phyloP scores from a whole-genome alignment of 768 basidiomycete species.

The Boletus vermiculosoides region DNA sequence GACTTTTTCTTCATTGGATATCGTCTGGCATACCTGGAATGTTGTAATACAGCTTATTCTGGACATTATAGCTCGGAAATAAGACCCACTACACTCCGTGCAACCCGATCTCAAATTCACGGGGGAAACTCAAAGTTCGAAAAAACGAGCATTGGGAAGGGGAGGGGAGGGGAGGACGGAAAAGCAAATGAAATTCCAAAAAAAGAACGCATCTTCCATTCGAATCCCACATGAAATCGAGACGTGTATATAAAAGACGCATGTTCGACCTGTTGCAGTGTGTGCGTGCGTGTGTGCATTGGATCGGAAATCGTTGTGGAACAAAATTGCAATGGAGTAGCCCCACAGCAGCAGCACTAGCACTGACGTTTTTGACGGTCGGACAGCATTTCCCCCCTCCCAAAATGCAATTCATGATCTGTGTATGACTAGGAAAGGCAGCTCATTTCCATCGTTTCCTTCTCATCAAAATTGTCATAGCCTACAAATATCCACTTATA shows the following conservation, averaged over 20 bases:
- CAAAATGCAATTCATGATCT: conserved; percentile 15
- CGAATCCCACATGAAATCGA: conserved; percentile 3
- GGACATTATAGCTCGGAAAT: conserved; percentile 26
- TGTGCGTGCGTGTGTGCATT: not conserved
- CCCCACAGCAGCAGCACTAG: too few relatives aligned
- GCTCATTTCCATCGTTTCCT: not conserved
- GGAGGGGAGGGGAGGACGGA: not conserved
- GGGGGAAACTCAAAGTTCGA: not conserved
- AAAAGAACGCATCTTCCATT: conserved; percentile 16
- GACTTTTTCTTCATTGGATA: conserved; percentile 29
- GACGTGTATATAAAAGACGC: not conserved
- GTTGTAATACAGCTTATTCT: conserved; percentile 37
- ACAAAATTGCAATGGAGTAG: not conserved
- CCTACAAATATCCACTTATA: conserved; percentile 2
- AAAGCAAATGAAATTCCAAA: conserved; percentile 14
- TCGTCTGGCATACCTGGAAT: conserved; percentile 37
- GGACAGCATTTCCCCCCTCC: not conserved
- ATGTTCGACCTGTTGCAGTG: not conserved
- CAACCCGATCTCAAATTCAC: not conserved
- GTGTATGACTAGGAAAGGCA: conserved; percentile 6
- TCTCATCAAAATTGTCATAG: not conserved
- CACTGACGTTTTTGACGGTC: not conserved
- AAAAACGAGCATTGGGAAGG: not conserved
- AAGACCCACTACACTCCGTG: not conserved
- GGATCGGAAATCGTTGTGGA: conserved; percentile 12